These are phyloP conservation scores for Ophiobolus disseminans DNA, from an alignment of 2,329 filamentous ascomycete genomes.

Conservation along the genomic window DNA sequence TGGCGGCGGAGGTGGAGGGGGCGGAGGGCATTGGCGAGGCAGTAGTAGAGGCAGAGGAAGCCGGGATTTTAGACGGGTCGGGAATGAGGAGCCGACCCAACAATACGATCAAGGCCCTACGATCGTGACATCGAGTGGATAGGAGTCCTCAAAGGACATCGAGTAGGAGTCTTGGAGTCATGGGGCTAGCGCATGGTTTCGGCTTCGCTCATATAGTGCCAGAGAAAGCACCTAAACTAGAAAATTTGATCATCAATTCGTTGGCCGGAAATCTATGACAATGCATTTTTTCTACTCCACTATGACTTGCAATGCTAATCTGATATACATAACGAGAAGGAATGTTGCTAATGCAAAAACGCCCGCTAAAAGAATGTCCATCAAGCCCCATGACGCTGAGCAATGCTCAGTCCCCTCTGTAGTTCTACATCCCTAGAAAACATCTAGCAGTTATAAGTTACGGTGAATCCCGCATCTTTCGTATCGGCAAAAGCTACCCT, in stretches of 20 bases:
- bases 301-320: no score
- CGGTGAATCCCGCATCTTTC: constrained; percentile 19
- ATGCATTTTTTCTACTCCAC: no score
- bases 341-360: no score
- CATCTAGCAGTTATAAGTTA: not conserved
- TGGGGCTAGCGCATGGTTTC: not conserved
- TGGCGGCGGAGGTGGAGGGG: constrained; percentile 16
- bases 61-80: constrained; percentile 16
- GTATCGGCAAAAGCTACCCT: constrained; percentile 26
- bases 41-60: constrained; percentile 16
- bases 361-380: no score
- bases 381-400: not conserved
- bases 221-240: not conserved
- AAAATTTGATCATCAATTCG: no score
- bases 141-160: not conserved
- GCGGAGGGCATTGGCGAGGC: constrained; percentile 22
- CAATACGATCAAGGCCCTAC: constrained; percentile 18
- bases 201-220: not conserved
- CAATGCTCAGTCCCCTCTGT: no score
- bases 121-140: constrained; percentile 16
- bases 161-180: no score
- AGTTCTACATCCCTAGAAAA: not conserved
- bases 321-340: no score
- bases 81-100: constrained; percentile 6
- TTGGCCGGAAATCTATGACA: no score